These are phyloP conservation scores for Scytalidium sp. DNA, from an alignment of 2,329 filamentous ascomycete species.

Conservation along the genomic window DNA sequence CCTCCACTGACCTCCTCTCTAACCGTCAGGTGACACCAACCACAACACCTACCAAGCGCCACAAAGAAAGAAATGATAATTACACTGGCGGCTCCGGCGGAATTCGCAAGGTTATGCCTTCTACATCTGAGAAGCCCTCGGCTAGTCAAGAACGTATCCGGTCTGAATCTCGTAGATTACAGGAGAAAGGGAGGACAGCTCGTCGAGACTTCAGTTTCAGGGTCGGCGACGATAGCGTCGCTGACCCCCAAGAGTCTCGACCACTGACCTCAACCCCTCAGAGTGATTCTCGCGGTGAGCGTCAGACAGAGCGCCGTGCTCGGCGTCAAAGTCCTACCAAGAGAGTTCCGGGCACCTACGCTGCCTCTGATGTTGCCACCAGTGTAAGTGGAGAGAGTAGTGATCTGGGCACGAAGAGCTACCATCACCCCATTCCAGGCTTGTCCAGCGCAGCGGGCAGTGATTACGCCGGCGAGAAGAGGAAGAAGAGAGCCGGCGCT, in stretches of 20 bases:
- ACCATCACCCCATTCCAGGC: conserved; percentile 30
- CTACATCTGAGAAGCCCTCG: conserved; percentile 12
- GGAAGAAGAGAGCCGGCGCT: conserved; percentile 24
- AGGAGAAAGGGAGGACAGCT: conserved; percentile 47
- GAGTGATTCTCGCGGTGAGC: not conserved
- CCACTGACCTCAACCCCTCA: too few relatives aligned
- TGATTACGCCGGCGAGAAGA: conserved; percentile 24
- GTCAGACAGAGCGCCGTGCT: not conserved
- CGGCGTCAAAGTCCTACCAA: conserved; percentile 18
- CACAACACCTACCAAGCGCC: conserved; percentile 41
- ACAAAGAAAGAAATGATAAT: conserved; percentile 21
- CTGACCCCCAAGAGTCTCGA: conserved; percentile 9
- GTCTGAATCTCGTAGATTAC: conserved; percentile 53
- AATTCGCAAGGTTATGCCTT: conserved; percentile 26
- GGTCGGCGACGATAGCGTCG: conserved; percentile 24
- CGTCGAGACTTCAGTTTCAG: conserved; percentile 30
- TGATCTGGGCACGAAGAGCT: conserved; percentile 30
- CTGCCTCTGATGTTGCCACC: not conserved
- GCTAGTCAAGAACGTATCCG: conserved; percentile 54
- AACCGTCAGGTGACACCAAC: conserved; percentile 57
- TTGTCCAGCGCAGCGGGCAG: conserved; percentile 12
- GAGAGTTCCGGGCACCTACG: conserved; percentile 7
- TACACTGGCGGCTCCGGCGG: conserved; percentile 18
- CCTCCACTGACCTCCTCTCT: conserved; percentile 48
- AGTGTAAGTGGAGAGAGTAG: conserved; percentile 14